Evolutionary conservation across 2,329 filamentous ascomycete species (phyloP).

Genomic region (Fusarium phyllophilum): DNA sequence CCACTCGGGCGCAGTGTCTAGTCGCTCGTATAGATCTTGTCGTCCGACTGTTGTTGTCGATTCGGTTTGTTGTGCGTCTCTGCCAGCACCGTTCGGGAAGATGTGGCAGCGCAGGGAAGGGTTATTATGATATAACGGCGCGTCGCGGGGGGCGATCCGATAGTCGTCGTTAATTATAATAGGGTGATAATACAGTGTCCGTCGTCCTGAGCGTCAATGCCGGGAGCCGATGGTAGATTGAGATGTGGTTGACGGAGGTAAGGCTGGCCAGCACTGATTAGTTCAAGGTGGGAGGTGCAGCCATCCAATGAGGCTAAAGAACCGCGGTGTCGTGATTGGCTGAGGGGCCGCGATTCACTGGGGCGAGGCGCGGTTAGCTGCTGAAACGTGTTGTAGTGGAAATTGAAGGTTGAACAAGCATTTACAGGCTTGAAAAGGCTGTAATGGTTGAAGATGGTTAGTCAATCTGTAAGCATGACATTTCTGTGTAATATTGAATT

Average conservation of each 20-base stretch:
- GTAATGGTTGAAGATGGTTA: not conserved
- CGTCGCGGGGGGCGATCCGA: slow-evolving; percentile 24
- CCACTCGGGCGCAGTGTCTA: slow-evolving; percentile 29
- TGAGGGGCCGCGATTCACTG: slow-evolving; percentile 30
- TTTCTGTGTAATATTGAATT: not conserved
- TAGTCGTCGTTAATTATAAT: slow-evolving; percentile 20
- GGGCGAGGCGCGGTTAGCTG: slow-evolving; percentile 37
- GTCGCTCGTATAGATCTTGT: slow-evolving; percentile 13
- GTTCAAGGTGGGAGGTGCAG: slow-evolving; percentile 41
- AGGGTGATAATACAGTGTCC: slow-evolving; percentile 12
- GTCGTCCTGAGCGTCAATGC: slow-evolving; percentile 37
- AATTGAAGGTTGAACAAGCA: slow-evolving; percentile 2
- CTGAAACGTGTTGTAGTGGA: slow-evolving; percentile 16
- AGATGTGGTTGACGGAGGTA: slow-evolving; percentile 33
- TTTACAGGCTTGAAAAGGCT: not conserved
- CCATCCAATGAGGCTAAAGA: slow-evolving; percentile 34
- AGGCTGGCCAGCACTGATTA: slow-evolving; percentile 25
- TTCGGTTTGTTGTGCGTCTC: slow-evolving; percentile 24
- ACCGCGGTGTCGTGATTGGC: slow-evolving; percentile 38
- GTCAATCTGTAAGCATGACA: not conserved
- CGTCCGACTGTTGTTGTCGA: slow-evolving; percentile 3
- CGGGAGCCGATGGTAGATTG: slow-evolving; percentile 29
- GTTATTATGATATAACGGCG: slow-evolving; percentile 19
- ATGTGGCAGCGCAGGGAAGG: slow-evolving; percentile 23
- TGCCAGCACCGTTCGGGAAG: slow-evolving; percentile 18